Percentiles rank a stretch among this genome's conserved stretches.
Conservation (phyloP, 1,139 yeast species). For the Casaregolazyma lundiana region DNA sequence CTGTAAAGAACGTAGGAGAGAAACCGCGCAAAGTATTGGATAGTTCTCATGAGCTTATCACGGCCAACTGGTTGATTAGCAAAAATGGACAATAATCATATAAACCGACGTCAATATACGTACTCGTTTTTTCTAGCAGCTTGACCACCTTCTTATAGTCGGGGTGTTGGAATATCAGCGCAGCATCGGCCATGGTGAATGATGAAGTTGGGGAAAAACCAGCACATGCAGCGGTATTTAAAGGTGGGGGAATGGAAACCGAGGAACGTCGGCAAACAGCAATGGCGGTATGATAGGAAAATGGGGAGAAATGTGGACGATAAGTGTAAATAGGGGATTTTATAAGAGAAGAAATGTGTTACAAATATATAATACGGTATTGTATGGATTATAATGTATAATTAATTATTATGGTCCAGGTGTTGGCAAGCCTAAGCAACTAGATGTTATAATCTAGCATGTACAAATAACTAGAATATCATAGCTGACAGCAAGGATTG, state of each 20-base stretch:
- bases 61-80: constrained; percentile 47
- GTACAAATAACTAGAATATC: too few relatives aligned
- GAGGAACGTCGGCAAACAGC: too few relatives aligned
- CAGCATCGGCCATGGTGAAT: constrained; percentile 11
- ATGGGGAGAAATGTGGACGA: too few relatives aligned
- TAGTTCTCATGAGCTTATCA: constrained; percentile 74
- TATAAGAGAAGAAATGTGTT: too few relatives aligned
- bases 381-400: too few relatives aligned
- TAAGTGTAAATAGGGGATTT: too few relatives aligned
- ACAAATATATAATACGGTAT: too few relatives aligned
- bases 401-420: too few relatives aligned
- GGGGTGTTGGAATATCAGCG: constrained; percentile 50
- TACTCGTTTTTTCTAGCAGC: constrained; percentile 25
- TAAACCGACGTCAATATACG: constrained; percentile 12
- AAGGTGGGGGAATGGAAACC: background rate
- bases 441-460: too few relatives aligned
- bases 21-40: constrained; percentile 79
- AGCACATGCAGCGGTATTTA: background rate
- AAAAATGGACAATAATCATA: background rate
- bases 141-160: constrained; percentile 57
- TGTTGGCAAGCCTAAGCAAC: too few relatives aligned
- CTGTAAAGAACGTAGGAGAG: constrained; percentile 58
- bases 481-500: too few relatives aligned
- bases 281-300: too few relatives aligned
- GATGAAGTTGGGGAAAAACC: background rate